A percentile compares a stretch with the other conserved stretches of the same genome.
Evolutionary conservation across 108 stramenopile species (phyloP).

Genomic region (Chaetoceros muelleri): DNA sequence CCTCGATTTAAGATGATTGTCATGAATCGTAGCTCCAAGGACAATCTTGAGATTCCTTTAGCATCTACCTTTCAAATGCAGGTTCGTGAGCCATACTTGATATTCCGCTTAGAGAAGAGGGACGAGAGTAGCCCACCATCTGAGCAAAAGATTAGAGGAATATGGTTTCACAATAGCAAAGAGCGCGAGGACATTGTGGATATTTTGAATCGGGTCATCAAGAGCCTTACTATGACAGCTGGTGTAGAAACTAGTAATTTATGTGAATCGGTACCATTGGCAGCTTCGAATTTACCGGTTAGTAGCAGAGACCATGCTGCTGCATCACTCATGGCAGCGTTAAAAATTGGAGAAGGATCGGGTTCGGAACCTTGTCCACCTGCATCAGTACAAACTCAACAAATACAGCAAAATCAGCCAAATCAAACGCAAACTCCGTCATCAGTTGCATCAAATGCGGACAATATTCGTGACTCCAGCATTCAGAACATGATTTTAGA

Average conservation of each 20-base stretch:
- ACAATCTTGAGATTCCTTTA: constrained; percentile 49
- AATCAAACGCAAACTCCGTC: background rate
- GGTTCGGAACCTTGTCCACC: background rate
- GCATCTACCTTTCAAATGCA: constrained; percentile 54
- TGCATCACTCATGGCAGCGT: background rate
- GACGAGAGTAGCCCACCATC: constrained; percentile 7
- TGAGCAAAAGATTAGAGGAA: constrained; percentile 41
- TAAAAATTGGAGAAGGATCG: constrained; percentile 7
- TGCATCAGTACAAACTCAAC: background rate
- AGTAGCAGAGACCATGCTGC: constrained; percentile 11
- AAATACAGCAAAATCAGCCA: constrained; percentile 4
- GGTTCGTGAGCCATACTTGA: constrained; percentile 61
- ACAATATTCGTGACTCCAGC: no score
- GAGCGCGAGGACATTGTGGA: constrained; percentile 42
- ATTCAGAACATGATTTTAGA: constrained; percentile 38
- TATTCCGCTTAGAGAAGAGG: constrained; percentile 32
- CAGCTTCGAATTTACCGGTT: constrained; percentile 2
- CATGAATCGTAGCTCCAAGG: constrained; percentile 51
- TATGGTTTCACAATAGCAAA: constrained; percentile 63
- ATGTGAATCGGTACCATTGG: no score
- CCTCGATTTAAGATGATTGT: constrained; percentile 39
- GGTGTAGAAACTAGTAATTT: constrained; percentile 1
- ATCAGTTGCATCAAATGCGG: no score
- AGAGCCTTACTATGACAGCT: constrained; percentile 15
- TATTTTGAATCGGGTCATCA: constrained; percentile 30